These are phyloP conservation scores for Diaporthe helianthi DNA, from an alignment of 2,329 filamentous ascomycete species.

Conservation along the genomic window DNA sequence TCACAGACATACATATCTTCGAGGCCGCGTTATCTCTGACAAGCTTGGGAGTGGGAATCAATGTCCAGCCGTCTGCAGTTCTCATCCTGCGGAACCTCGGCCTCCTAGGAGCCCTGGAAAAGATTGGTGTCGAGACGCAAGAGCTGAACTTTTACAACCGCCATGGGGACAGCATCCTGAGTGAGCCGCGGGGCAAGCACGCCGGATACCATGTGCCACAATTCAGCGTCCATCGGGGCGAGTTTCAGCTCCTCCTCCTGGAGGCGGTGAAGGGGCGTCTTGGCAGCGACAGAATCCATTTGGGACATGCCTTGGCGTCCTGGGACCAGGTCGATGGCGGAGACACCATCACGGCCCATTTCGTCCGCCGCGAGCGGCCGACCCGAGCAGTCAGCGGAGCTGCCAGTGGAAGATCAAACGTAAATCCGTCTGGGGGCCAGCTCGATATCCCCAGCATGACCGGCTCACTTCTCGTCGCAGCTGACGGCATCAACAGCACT, in stretches of 20 bases:
- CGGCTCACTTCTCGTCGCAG: constrained; percentile 48
- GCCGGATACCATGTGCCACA: constrained; percentile 53
- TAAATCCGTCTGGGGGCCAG: constrained; percentile 28
- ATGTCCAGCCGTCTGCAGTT: constrained; percentile 53
- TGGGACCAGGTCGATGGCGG: constrained; percentile 45
- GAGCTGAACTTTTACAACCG: constrained; percentile 54
- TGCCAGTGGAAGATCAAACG: constrained; percentile 6
- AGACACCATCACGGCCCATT: constrained; percentile 46
- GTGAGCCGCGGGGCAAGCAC: constrained; percentile 48
- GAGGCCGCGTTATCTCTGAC: constrained; percentile 50
- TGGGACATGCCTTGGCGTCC: constrained; percentile 46
- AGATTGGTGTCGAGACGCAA: constrained; percentile 49
- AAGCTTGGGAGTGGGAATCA: constrained; percentile 54
- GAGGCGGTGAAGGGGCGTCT: constrained; percentile 50
- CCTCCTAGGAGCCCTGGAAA: constrained; percentile 48
- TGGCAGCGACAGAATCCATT: constrained; percentile 46
- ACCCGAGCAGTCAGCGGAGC: not conserved
- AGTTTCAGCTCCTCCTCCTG: constrained; percentile 53
- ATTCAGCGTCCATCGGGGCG: constrained; percentile 53
- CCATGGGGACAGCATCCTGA: constrained; percentile 51
- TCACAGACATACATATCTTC: constrained; percentile 51
- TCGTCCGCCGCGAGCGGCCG: constrained; percentile 41
- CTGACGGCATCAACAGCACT: constrained; percentile 54
- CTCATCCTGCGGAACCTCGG: constrained; percentile 52
- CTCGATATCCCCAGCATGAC: constrained; percentile 42